Evolutionary conservation across 352 stramenopile species (phyloP).

Genomic region (Phytopythium oedochilum): DNA sequence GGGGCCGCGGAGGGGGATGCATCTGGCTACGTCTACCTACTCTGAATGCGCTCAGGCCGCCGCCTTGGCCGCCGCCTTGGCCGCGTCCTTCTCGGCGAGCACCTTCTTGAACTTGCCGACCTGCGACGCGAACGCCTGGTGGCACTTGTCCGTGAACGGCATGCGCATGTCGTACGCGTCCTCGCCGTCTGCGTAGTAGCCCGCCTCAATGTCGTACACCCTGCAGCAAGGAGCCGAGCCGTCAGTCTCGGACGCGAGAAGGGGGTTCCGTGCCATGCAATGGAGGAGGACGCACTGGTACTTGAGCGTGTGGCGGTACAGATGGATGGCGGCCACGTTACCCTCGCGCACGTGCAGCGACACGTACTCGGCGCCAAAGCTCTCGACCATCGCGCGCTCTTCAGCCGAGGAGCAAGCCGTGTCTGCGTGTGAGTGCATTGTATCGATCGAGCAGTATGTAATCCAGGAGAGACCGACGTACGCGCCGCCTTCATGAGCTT

Average conservation of each 20-base stretch:
- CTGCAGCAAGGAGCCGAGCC: slow-evolving; percentile 19
- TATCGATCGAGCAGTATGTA: not conserved
- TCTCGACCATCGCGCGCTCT: slow-evolving; percentile 95
- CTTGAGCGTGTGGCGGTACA: slow-evolving; percentile 97
- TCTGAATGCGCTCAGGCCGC: not conserved
- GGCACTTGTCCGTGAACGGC: slow-evolving; percentile 91
- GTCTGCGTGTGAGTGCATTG: no score
- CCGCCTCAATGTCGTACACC: slow-evolving; percentile 98
- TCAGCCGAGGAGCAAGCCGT: no score
- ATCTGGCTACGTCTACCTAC: not conserved
- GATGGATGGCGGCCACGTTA: slow-evolving; percentile 97
- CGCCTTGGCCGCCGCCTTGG: slow-evolving; percentile 11
- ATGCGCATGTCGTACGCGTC: slow-evolving; percentile 99
- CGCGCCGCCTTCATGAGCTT: slow-evolving; percentile 96
- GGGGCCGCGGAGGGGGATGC: not conserved
- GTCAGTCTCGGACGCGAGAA: not conserved
- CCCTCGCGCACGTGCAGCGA: slow-evolving; percentile 98
- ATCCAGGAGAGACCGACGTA: slow-evolving; percentile 22
- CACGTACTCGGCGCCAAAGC: slow-evolving; percentile 98
- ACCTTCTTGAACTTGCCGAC: slow-evolving; percentile 82
- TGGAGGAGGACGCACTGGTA: slow-evolving; percentile 87
- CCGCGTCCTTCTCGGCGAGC: slow-evolving; percentile 59
- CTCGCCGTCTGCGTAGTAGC: slow-evolving; percentile 99
- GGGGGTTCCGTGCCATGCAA: no score
- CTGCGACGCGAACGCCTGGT: slow-evolving; percentile 79